phyloP scores from a whole-genome alignment of 2,329 filamentous ascomycete genomes.

The Ploettnerulaceae sp. region DNA sequence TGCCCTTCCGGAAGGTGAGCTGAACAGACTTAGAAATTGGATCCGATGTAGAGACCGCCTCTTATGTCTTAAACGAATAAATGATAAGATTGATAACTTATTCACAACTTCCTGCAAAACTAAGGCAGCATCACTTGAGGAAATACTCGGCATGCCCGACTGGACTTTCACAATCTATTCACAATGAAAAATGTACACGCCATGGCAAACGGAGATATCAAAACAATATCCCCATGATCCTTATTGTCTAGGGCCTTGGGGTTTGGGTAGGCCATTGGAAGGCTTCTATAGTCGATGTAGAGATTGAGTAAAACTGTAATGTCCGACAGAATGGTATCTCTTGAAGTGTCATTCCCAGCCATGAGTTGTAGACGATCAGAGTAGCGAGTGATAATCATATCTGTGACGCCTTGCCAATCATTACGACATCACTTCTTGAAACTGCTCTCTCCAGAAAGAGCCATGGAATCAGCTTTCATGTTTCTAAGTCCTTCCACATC shows the following conservation, averaged over 20 bases:
- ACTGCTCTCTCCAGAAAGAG: conserved; percentile 9
- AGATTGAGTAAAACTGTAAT: neutral
- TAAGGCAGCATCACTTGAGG: too few species aligned
- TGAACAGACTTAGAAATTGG: too few species aligned
- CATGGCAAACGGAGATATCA: neutral
- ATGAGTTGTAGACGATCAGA: conserved; percentile 1
- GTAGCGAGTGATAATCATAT: conserved; percentile 1
- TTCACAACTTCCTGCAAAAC: too few species aligned
- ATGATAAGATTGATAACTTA: too few species aligned
- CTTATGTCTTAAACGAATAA: too few species aligned
- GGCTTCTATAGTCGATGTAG: conserved; percentile 1
- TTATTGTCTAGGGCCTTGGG: neutral
- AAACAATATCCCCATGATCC: neutral
- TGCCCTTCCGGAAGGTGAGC: too few species aligned
- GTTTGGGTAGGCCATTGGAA: neutral
- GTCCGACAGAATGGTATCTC: neutral
- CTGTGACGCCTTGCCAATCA: too few species aligned
- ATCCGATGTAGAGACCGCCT: too few species aligned
- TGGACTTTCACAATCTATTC: too few species aligned
- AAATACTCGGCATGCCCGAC: too few species aligned
- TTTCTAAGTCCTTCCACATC: neutral
- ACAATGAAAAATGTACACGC: too few species aligned
- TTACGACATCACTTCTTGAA: too few species aligned
- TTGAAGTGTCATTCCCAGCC: neutral
- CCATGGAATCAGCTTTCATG: neutral